Conservation (phyloP, 208 protist species). For the Crithidia brevicula region DNA sequence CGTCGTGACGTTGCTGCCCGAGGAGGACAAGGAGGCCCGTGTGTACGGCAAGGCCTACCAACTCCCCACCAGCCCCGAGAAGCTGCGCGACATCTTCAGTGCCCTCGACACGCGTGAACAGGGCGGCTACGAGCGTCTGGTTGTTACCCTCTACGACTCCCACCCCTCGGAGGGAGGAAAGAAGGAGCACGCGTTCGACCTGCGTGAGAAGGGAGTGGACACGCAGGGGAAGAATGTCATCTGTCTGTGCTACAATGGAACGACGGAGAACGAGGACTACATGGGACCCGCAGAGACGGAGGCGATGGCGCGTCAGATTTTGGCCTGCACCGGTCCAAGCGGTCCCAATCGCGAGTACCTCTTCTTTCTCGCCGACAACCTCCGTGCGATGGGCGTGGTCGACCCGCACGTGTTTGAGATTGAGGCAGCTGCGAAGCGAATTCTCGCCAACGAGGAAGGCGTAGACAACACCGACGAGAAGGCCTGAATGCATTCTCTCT, state of each 20-base stretch:
- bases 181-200: slow-evolving; percentile 20
- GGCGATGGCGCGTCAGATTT: slow-evolving; percentile 68
- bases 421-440: slow-evolving; percentile 36
- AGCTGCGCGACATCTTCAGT: slow-evolving; percentile 50
- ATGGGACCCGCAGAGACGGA: slow-evolving; percentile 59
- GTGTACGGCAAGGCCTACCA: slow-evolving; percentile 82
- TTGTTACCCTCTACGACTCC: slow-evolving; percentile 52
- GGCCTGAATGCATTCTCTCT: not conserved
- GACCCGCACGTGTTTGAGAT: slow-evolving; percentile 85
- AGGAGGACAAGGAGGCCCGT: slow-evolving; percentile 32
- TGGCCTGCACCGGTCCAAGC: slow-evolving; percentile 53
- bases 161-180: slow-evolving; percentile 9
- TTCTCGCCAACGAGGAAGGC: slow-evolving; percentile 36
- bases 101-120: slow-evolving; percentile 70
- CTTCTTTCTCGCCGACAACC: slow-evolving; percentile 53
- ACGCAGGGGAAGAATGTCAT: slow-evolving; percentile 35
- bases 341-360: slow-evolving; percentile 84
- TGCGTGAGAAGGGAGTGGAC: slow-evolving; percentile 23
- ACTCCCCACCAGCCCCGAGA: slow-evolving; percentile 53
- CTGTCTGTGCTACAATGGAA: slow-evolving; percentile 80
- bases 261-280: slow-evolving; percentile 68
- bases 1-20: slow-evolving; percentile 76
- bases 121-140: slow-evolving; percentile 64
- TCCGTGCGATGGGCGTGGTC: slow-evolving; percentile 50
- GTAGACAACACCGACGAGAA: slow-evolving; percentile 1